Base-by-base conservation (phyloP, 192 early-diverging fungal genomes). In the Backusella morwellensis region DNA sequence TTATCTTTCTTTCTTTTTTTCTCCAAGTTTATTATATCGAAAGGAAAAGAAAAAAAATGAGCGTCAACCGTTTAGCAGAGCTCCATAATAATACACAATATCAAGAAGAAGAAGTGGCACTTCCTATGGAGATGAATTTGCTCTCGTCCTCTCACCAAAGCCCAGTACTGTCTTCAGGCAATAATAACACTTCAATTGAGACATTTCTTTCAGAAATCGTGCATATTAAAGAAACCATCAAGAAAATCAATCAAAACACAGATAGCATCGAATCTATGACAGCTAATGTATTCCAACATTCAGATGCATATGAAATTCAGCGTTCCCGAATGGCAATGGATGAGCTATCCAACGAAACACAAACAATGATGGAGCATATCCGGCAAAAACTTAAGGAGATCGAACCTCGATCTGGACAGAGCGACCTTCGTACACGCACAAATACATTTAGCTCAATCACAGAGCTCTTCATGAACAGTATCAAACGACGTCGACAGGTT, bases 301-400 rank as follows among this genome's bases (percentile, higher is more conserved):
- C 82, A 0, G 82, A 79, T 32, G 82, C 78, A 12, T 6, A 4
- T 2, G 78, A 83, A 59, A 70, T 78, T 2, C 21, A 36, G 4
- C 75, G 82, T 1, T 52, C 68, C 14, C 66, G 82, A 6, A 38
- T 21, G 26, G 42, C 71, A 23, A 36, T 83, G 35, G 75, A 76
- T 9, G 32, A 69, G 0, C 9, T 77, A 9, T 77, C 78, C 17
- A 32, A 70, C 2, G 78, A 80, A 17, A 79, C 78, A 0, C 75
- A 83, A 32, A n/a, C 26, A 12, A 54, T 59, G 15, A 80, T 83
- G 69, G 68, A 32, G 29, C 63, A 52, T 34, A 76, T 83, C 2
- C 80, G 77, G 41, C 63, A 75, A n/a, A 75, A 78, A 32, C 29
- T 83, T 11, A 79, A 77, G 52, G 78, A 76, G 19, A 80, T 83